Evolutionary conservation across 768 basidiomycete species (phyloP), one percentile per base, ranked within the genome.

Genomic region (Suillus luteus): DNA sequence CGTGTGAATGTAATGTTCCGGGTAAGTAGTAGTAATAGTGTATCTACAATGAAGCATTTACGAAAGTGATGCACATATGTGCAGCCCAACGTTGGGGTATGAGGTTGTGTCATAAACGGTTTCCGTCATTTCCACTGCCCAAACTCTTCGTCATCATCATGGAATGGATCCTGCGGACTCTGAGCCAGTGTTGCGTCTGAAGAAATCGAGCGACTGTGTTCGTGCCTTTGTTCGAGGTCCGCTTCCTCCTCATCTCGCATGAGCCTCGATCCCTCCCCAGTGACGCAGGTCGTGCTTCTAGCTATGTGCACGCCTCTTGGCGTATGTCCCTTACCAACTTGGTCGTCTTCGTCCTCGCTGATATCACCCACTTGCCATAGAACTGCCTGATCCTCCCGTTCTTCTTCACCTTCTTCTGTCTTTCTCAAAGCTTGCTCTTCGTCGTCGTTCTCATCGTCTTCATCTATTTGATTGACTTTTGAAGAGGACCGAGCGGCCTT

Each of bases 341-440:
- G 79, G 41, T 77, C 80, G 11, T 83, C 85, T 24, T 91, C 89
- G 5, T 86, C 86, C 58, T 91, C 91, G 62, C 88, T 90, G 27
- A 79, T 85, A 33, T 90, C 86, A 2, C 92, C 90, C 2, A 94
- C 80, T 54, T 88, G 82, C 92, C 92, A 94, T 46, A 88, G 68
- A 19, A 79, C 81, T n/a, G 61, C 55, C 31, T 59, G 65, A 0
- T 54, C 43, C 27, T 52, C 62, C 55, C 60, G 65, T 0, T 54
- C 43, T 27, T 55, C 62, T 52, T 80, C 81, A 1, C 77, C 81
- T 48, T 79, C 81, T 22, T 72, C 76, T 49, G 73, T 69, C 22
- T 69, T 72, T 5, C 71, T 72, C 6, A 81, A 66, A 27, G 72
- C 78, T 60, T 77, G 78, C 48, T 68, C 74, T 65, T 82, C 84